Conservation (phyloP, 371 early-diverging fungal genomes). For the Fennellomyces sp. region DNA sequence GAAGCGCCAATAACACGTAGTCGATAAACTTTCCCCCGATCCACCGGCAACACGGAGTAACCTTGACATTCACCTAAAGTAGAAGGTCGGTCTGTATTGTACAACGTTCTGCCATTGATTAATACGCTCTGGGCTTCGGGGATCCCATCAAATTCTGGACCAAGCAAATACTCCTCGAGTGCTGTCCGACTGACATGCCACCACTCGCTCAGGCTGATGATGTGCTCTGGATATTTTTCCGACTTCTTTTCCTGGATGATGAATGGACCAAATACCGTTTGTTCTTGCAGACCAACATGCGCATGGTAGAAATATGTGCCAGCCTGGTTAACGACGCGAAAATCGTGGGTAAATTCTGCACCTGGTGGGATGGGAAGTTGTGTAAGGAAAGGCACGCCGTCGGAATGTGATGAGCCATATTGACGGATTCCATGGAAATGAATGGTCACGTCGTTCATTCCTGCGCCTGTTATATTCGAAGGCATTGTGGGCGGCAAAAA, state of each 20-base stretch:
- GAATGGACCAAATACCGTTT: constrained; percentile 51
- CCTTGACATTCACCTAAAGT: constrained; percentile 27
- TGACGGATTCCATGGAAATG: constrained; percentile 55
- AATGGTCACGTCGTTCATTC: constrained; percentile 29
- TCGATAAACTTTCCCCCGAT: constrained; percentile 34
- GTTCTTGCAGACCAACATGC: constrained; percentile 46
- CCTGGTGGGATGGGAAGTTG: constrained; percentile 63
- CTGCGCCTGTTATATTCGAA: constrained; percentile 10
- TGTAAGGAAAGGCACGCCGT: constrained; percentile 67
- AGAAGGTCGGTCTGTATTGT: constrained; percentile 15
- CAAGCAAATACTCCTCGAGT: constrained; percentile 31
- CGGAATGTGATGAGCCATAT: constrained; percentile 32
- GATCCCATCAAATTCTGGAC: constrained; percentile 31
- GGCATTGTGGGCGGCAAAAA: constrained; percentile 2
- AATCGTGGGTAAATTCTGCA: constrained; percentile 52
- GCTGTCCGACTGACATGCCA: constrained; percentile 39
- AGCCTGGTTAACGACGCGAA: constrained; percentile 36
- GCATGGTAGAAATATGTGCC: constrained; percentile 68
- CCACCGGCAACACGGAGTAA: constrained; percentile 27
- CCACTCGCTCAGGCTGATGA: constrained; percentile 48
- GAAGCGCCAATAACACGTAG: constrained; percentile 47
- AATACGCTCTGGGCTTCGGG: constrained; percentile 47
- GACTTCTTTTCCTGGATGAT: constrained; percentile 29
- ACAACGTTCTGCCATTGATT: constrained; percentile 40
- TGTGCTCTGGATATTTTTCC: constrained; percentile 42